Evolutionary conservation across 176 grass and related monocot genomes (phyloP), one percentile per base, ranked within the genome.

Genomic region (Chrysopogon serrulatus): DNA sequence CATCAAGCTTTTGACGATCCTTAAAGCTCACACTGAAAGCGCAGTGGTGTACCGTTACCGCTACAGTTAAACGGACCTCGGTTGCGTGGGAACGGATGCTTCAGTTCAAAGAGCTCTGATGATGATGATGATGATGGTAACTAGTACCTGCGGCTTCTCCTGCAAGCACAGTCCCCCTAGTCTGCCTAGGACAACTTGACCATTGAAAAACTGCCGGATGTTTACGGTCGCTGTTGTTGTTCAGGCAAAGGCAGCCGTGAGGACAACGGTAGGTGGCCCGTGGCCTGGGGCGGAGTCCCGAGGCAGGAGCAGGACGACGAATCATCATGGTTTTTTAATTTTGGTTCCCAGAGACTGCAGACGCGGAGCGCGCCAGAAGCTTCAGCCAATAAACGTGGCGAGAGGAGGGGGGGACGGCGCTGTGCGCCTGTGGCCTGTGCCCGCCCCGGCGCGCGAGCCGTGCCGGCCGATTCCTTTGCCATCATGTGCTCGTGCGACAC

Each of bases 351-450:
- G 54, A 3, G 54, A 3, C 14, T 40, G 53, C 3, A 28, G 49
- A 87, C 49, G 78, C 15, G 79, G 48, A 36, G 65, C 24, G 18
- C 31, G 33, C 80, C 33, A 54, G 74, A 88, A 88, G 66, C 43
- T 88, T 88, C 56, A 79, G 26, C 86, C 74, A 79, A 74, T 83
- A 56, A 83, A 84, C 80, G 65, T 88, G 43, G 86, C 80, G 13
- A n/a, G n/a, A n/a, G n/a, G 36, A 57, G 23, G 33, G 14, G 21
- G 30, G 67, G 54, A 23, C 67, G 31, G 31, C 84, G 10, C 35
- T 5, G 51, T 24, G 33, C 7, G 45, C 30, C 26, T 7, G 51
- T 19, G 17, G 16, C 0, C 17, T 6, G 15, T 19, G 47, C 17
- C 8, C 35, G 18, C 19, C 1, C 18, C 28, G 59, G 59, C 23